Conservation (phyloP, 2,329 filamentous ascomycete species). For the Ophiocordyceps camponoti-floridani region DNA sequence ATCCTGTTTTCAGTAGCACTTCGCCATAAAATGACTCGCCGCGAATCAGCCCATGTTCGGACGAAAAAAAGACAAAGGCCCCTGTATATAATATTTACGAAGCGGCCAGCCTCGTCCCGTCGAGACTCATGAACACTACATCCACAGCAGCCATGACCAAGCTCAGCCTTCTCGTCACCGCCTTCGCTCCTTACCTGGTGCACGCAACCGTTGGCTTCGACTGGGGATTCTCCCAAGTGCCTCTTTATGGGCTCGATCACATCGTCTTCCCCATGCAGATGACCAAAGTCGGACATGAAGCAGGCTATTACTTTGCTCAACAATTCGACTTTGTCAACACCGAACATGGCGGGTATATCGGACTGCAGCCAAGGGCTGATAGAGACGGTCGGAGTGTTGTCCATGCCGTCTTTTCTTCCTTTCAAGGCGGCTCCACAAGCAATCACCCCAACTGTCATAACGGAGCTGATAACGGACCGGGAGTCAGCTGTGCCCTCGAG, state of each 20-base stretch:
- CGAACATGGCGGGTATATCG: conserved; percentile 4
- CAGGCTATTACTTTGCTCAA: conserved; percentile 7
- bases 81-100: too few relatives aligned
- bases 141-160: too few relatives aligned
- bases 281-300: conserved; percentile 2
- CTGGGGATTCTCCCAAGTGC: neutral
- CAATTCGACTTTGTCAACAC: conserved; percentile 4
- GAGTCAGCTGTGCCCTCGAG: conserved; percentile 6
- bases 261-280: conserved; percentile 6
- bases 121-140: too few relatives aligned
- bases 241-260: conserved; percentile 2
- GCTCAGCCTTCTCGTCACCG: too few relatives aligned
- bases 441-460: conserved; percentile 5
- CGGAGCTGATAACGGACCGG: conserved; percentile 9
- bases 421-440: conserved; percentile 3
- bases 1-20: too few relatives aligned
- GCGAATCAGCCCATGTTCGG: too few relatives aligned
- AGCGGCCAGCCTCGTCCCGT: too few relatives aligned
- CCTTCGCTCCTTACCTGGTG: too few relatives aligned
- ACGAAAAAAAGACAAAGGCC: too few relatives aligned
- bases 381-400: conserved; percentile 3
- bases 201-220: too few relatives aligned
- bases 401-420: conserved; percentile 7
- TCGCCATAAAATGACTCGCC: too few relatives aligned
- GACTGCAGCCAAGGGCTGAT: conserved; percentile 4